Percentiles rank a stretch among this genome's conserved stretches.
Evolutionary conservation across 2,329 filamentous ascomycete genomes (phyloP).

Genomic region (Intubia oerlemansii): DNA sequence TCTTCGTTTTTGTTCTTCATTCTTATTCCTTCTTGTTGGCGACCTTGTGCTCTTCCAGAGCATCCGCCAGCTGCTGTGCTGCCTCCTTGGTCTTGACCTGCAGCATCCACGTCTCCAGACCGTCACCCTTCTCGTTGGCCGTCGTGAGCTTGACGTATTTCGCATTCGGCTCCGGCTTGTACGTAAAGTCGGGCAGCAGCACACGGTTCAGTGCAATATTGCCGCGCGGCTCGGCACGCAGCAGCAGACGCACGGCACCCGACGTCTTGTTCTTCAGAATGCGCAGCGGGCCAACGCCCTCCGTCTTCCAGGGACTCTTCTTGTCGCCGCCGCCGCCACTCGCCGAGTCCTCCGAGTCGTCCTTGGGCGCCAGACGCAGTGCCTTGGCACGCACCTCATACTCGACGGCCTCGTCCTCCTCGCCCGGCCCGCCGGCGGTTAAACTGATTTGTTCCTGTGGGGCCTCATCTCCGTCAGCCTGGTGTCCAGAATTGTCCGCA

Average conservation of each 20-base stretch:
- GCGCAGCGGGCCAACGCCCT: conserved; percentile 51
- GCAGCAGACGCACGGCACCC: conserved; percentile 41
- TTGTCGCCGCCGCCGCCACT: conserved; percentile 20
- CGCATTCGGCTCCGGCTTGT: conserved; percentile 29
- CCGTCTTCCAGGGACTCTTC: conserved; percentile 40
- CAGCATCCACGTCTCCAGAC: conserved; percentile 48
- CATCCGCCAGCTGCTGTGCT: conserved; percentile 28
- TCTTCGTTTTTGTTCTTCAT: no score
- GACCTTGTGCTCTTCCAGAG: conserved; percentile 30
- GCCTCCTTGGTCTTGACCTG: conserved; percentile 45
- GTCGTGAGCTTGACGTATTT: conserved; percentile 40
- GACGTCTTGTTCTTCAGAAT: conserved; percentile 54
- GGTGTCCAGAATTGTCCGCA: conserved; percentile 18
- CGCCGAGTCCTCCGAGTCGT: conserved; percentile 22
- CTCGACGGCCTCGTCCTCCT: conserved; percentile 50
- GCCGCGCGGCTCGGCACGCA: conserved; percentile 57
- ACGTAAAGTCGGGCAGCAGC: conserved; percentile 37
- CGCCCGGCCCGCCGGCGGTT: conserved; percentile 41
- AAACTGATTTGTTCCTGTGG: conserved; percentile 51
- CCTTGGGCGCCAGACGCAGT: conserved; percentile 31
- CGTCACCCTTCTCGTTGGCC: conserved; percentile 33
- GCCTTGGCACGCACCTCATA: conserved; percentile 53
- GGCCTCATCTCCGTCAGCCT: conserved; percentile 32
- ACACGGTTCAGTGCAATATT: conserved; percentile 51
- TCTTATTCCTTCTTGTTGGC: conserved; percentile 28